Percentiles rank a stretch among this genome's conserved stretches.
Evolutionary conservation across 495 filamentous ascomycete species (phyloP).

Genomic region (Neurospora sublineolata): DNA sequence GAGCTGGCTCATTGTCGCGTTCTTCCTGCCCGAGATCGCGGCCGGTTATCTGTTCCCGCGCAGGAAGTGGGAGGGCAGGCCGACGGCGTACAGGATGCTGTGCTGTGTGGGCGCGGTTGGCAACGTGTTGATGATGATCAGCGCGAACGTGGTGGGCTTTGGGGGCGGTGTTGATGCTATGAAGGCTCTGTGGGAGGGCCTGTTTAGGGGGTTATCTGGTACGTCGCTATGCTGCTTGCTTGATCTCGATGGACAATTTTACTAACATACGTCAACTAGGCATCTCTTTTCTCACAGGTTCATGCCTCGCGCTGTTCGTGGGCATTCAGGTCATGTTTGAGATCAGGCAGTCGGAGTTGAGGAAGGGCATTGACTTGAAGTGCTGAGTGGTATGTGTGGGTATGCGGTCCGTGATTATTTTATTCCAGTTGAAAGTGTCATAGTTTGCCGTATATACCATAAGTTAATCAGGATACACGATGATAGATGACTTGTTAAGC

Average conservation of each 20-base stretch:
- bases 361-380: conserved; percentile 74
- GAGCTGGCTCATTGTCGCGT: conserved; percentile 92
- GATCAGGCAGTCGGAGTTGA: conserved; percentile 68
- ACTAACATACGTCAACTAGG: conserved; percentile 30
- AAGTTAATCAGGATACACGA: background rate
- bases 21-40: conserved; percentile 79
- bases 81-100: conserved; percentile 62
- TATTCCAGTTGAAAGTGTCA: background rate
- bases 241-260: background rate
- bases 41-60: conserved; percentile 60
- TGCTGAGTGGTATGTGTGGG: conserved; percentile 40
- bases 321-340: conserved; percentile 96
- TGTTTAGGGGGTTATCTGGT: conserved; percentile 65
- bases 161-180: conserved; percentile 83
- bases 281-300: conserved; percentile 57
- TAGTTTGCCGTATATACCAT: background rate
- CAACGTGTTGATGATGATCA: conserved; percentile 92
- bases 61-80: conserved; percentile 51
- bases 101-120: conserved; percentile 77
- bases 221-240: conserved; percentile 8
- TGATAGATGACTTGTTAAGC: background rate
- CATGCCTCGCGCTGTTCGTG: conserved; percentile 65
- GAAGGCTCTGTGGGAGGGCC: conserved; percentile 58
- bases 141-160: conserved; percentile 89
- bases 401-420: background rate